These are phyloP conservation scores for Bacidia gigantensis DNA, from an alignment of 495 filamentous ascomycete species.

Conservation along the genomic window DNA sequence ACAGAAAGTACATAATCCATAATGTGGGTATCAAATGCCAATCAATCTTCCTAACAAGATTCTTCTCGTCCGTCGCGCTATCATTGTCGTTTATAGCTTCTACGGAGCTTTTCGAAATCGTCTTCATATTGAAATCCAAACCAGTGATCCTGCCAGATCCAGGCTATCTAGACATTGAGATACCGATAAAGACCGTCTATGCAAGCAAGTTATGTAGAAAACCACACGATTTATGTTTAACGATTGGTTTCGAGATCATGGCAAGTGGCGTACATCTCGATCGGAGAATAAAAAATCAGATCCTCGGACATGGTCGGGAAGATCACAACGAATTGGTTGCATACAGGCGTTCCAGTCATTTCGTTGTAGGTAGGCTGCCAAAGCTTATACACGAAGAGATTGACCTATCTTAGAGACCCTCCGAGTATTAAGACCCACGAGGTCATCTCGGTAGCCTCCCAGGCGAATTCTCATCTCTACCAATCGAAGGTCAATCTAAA, in stretches of 20 bases:
- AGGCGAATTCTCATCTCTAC: too few relatives aligned
- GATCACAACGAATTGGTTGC: not conserved
- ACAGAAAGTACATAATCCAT: conserved; percentile 28
- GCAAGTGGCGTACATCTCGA: not conserved
- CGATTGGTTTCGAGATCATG: not conserved
- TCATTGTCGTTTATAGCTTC: not conserved
- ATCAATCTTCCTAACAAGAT: conserved; percentile 30
- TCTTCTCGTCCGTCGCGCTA: not conserved
- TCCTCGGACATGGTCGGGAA: too few relatives aligned
- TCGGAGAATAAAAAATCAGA: too few relatives aligned
- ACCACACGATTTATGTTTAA: too few relatives aligned
- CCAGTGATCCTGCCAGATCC: not conserved
- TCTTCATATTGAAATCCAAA: not conserved
- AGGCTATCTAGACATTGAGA: not conserved
- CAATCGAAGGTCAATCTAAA: too few relatives aligned
- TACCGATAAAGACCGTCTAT: not conserved
- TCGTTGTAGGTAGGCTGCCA: too few relatives aligned
- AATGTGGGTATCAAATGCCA: conserved; percentile 26
- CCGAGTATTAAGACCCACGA: too few relatives aligned
- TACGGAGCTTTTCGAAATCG: not conserved
- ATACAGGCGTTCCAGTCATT: not conserved
- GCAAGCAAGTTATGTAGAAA: too few relatives aligned
- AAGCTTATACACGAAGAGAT: too few relatives aligned
- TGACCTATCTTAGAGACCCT: too few relatives aligned
- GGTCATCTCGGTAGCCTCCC: too few relatives aligned